Conservation (phyloP, 495 filamentous ascomycete genomes). For the Penicillium chermesinum region DNA sequence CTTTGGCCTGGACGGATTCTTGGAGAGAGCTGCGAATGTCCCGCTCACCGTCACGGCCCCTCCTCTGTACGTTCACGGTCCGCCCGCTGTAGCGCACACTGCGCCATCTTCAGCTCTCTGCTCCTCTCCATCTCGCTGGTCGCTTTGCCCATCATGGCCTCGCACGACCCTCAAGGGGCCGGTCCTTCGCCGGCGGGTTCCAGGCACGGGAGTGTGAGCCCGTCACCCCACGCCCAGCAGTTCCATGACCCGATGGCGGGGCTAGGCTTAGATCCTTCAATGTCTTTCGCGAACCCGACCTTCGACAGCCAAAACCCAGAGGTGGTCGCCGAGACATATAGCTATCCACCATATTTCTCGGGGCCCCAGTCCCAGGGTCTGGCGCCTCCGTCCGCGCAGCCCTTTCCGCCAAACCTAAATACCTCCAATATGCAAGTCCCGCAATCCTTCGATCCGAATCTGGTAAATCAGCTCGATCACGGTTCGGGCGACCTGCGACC, state of each 20-base stretch:
- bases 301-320: conserved; percentile 23
- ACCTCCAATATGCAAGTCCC: conserved; percentile 31
- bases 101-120: background rate
- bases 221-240: conserved; percentile 34
- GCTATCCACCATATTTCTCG: conserved; percentile 31
- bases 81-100: conserved; percentile 3
- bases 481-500: conserved; percentile 15
- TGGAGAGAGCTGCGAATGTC: conserved; percentile 21
- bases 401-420: conserved; percentile 23
- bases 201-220: conserved; percentile 41
- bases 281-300: conserved; percentile 24
- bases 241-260: conserved; percentile 35
- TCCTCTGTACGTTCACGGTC: background rate
- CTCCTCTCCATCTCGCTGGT: background rate
- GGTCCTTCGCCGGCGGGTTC: conserved; percentile 23
- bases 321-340: conserved; percentile 26
- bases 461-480: conserved; percentile 35
- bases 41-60: conserved; percentile 4
- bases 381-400: conserved; percentile 25
- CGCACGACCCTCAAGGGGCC: conserved; percentile 32
- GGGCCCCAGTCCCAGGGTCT: conserved; percentile 21
- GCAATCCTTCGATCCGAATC: conserved; percentile 35
- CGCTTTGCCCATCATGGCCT: conserved; percentile 29
- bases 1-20: no score
- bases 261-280: conserved; percentile 36